Evolutionary conservation across 805 yeast genomes (phyloP).

Genomic region (Candida ficus): DNA sequence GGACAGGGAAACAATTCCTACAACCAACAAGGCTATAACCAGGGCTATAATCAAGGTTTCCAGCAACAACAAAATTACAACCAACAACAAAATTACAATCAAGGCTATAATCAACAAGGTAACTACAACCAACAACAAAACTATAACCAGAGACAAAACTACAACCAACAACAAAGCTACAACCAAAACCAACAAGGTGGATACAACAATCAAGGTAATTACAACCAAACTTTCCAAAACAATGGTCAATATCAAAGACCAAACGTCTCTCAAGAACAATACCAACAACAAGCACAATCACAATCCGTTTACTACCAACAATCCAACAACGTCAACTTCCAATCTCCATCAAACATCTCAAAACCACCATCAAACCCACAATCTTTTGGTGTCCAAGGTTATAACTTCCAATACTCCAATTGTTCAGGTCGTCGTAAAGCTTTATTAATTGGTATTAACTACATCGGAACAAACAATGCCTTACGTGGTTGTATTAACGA

Average conservation of each 20-base stretch:
- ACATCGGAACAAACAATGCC: constrained; percentile 55
- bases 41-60: not conserved
- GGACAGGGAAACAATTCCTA: not conserved
- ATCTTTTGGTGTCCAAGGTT: constrained; percentile 16
- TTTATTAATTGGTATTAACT: constrained; percentile 71
- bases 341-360: constrained; percentile 6
- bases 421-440: constrained; percentile 75
- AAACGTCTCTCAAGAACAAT: constrained; percentile 2
- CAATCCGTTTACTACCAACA: constrained; percentile 8
- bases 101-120: not conserved
- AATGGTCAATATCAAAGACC: too few species aligned
- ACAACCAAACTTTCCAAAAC: too few species aligned
- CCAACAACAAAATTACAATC: not conserved
- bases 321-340: constrained; percentile 3
- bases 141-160: not conserved
- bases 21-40: not conserved
- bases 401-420: constrained; percentile 54
- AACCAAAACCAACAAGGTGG: not conserved
- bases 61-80: not conserved
- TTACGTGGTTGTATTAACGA: constrained; percentile 82
- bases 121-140: not conserved
- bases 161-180: not conserved
- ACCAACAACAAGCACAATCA: constrained; percentile 1
- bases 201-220: not conserved
- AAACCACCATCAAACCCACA: constrained; percentile 14